These are phyloP conservation scores for Ophidiomyces ophidiicola DNA, from an alignment of 2,329 filamentous ascomycete species.

Conservation along the genomic window DNA sequence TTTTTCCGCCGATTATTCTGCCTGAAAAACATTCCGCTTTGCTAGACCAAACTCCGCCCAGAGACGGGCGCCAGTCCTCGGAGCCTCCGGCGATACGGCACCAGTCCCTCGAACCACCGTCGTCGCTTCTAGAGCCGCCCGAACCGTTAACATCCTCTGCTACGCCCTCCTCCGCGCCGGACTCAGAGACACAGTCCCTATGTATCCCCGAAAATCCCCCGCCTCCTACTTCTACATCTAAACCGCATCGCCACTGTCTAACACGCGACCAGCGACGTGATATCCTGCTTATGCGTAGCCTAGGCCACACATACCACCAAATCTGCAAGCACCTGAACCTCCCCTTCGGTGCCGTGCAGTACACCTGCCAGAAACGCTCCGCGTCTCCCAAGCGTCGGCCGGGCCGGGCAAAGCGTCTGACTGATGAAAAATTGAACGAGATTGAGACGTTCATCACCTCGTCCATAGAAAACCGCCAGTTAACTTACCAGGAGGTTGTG, in stretches of 20 bases:
- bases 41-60: background rate
- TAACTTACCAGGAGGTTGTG: slow-evolving; percentile 11
- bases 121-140: background rate
- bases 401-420: background rate
- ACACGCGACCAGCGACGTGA: slow-evolving; percentile 18
- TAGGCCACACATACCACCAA: slow-evolving; percentile 16
- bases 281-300: slow-evolving; percentile 17
- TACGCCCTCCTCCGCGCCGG: background rate
- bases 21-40: background rate
- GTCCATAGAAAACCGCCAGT: slow-evolving; percentile 9
- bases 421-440: slow-evolving; percentile 11
- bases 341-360: slow-evolving; percentile 16
- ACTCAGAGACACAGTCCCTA: background rate
- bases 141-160: background rate
- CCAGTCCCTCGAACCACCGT: background rate
- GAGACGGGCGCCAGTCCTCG: too few species aligned
- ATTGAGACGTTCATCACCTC: slow-evolving; percentile 11
- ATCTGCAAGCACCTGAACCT: slow-evolving; percentile 16
- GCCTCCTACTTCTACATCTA: too few species aligned
- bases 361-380: slow-evolving; percentile 15
- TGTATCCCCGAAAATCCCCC: slow-evolving; percentile 5
- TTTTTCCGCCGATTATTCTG: background rate
- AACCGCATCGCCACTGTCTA: slow-evolving; percentile 10
- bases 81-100: background rate
- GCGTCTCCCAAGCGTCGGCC: slow-evolving; percentile 13